Percentiles rank a stretch among this genome's conserved stretches.
These are phyloP conservation scores for Pseudogymnoascus sp. DNA, from an alignment of 2,329 filamentous ascomycete genomes.

Conservation along the genomic window DNA sequence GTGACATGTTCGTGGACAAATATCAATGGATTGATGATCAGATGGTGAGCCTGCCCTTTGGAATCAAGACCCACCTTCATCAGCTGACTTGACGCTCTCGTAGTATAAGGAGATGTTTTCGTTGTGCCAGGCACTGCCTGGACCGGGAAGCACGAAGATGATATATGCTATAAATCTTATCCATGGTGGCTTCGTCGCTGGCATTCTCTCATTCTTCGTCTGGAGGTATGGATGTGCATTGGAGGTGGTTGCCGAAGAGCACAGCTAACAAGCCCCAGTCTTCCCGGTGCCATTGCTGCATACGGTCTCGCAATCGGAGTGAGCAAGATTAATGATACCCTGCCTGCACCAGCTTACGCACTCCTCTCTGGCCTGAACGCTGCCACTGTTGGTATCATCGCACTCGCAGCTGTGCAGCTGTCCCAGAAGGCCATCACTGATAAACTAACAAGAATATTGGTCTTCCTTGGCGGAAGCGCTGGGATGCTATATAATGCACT, in stretches of 20 bases:
- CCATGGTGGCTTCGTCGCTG: constrained; percentile 49
- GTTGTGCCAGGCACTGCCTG: constrained; percentile 57
- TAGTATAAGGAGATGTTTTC: constrained; percentile 65
- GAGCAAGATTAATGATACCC: constrained; percentile 45
- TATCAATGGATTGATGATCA: constrained; percentile 61
- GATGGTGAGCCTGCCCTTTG: constrained; percentile 25
- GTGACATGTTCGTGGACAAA: constrained; percentile 52
- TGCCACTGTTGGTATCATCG: constrained; percentile 63
- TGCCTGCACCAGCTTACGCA: constrained; percentile 58
- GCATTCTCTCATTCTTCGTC: constrained; percentile 40
- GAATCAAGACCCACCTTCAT: neutral
- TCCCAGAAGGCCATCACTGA: constrained; percentile 62
- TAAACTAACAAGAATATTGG: constrained; percentile 50
- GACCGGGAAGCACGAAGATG: constrained; percentile 65
- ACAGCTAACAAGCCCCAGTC: constrained; percentile 52
- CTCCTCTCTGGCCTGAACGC: constrained; percentile 65
- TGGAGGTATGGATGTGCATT: neutral
- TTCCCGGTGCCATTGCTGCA: constrained; percentile 65
- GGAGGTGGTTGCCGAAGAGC: neutral
- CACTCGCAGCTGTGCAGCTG: constrained; percentile 59
- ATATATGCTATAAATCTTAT: constrained; percentile 59
- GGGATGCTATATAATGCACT: constrained; percentile 63
- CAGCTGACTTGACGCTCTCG: neutral
- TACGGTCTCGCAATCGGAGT: constrained; percentile 59
- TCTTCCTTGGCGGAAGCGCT: constrained; percentile 54